phyloP scores from a whole-genome alignment of 108 stramenopile genomes.

The Skeletonema grethae region DNA sequence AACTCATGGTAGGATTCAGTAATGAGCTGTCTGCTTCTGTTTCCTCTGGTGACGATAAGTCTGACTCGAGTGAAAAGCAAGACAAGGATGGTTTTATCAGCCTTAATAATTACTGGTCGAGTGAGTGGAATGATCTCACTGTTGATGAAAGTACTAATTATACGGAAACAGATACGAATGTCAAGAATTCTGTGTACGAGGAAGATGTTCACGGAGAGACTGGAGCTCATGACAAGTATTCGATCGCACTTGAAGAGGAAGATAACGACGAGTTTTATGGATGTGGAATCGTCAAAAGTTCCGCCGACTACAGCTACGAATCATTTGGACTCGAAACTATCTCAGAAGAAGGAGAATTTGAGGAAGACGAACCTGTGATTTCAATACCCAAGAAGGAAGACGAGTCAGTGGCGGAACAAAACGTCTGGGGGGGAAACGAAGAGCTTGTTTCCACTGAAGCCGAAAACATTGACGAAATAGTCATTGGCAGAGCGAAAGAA shows the following conservation, averaged over 20 bases:
- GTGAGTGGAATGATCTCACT: slow-evolving; percentile 1
- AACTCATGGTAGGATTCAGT: neutral
- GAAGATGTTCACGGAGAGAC: neutral
- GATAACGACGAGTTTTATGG: neutral
- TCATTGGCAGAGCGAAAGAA: neutral
- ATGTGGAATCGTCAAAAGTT: neutral
- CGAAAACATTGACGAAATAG: neutral
- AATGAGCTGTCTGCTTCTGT: neutral
- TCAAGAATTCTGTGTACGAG: neutral
- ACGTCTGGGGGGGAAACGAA: neutral
- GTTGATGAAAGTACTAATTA: neutral
- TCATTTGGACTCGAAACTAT: slow-evolving; percentile 2
- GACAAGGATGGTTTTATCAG: neutral
- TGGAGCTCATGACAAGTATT: neutral
- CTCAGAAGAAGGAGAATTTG: neutral
- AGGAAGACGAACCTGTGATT: neutral
- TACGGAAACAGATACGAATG: neutral
- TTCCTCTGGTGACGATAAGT: neutral
- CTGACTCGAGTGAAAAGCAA: neutral
- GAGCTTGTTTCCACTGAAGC: neutral
- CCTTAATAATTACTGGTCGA: neutral
- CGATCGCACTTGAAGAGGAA: neutral
- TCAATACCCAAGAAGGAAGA: neutral
- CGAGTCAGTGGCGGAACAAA: neutral
- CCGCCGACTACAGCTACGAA: neutral